These are phyloP conservation scores for Solanum pinnatisectum DNA, from an alignment of 257 asterid species.

Conservation along the genomic window DNA sequence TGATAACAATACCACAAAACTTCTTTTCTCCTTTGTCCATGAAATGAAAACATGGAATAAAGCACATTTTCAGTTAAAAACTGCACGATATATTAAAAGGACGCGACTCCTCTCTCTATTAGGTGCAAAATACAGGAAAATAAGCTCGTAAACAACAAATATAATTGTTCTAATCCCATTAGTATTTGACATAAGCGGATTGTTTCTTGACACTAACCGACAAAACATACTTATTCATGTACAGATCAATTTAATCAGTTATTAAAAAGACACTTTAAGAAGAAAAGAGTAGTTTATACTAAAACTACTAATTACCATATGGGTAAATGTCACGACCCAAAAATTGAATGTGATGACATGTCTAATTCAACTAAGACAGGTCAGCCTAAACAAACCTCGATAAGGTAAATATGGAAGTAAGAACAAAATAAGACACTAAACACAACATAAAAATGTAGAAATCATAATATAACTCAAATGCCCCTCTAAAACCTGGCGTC, in stretches of 20 bases:
- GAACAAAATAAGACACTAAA: too few relatives aligned
- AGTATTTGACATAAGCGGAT: not conserved
- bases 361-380: too few relatives aligned
- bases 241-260: not conserved
- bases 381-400: too few relatives aligned
- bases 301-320: not conserved
- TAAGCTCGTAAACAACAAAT: not conserved
- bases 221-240: not conserved
- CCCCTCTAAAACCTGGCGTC: too few relatives aligned
- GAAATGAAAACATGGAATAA: not conserved
- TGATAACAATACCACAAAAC: not conserved
- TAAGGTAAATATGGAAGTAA: too few relatives aligned
- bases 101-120: not conserved
- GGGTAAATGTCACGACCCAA: not conserved
- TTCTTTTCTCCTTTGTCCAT: not conserved
- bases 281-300: too few relatives aligned
- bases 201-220: not conserved
- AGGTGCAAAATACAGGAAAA: not conserved
- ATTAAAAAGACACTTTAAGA: not conserved
- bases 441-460: too few relatives aligned
- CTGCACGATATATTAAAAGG: not conserved
- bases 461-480: too few relatives aligned
- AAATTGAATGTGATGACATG: too few relatives aligned
- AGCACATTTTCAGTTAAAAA: not conserved
- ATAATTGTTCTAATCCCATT: not conserved